phyloP scores from a whole-genome alignment of 2,329 filamentous ascomycete species.

The Aspergillus niger region DNA sequence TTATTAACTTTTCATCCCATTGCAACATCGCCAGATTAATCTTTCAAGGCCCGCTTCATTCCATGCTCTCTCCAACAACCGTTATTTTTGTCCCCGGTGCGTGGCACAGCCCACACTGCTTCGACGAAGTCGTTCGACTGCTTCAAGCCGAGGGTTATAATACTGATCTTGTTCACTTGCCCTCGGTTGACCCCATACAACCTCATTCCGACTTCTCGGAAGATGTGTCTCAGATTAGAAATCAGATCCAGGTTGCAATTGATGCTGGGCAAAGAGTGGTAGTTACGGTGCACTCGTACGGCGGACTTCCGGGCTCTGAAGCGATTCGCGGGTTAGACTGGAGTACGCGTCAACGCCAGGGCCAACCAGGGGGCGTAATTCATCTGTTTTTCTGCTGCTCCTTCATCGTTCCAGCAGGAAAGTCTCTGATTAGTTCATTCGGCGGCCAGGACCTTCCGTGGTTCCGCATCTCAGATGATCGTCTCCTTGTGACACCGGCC shows the following conservation, averaged over 20 bases:
- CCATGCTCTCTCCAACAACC: background rate
- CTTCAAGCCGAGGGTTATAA: background rate
- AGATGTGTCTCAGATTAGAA: background rate
- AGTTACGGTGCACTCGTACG: background rate
- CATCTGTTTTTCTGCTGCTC: background rate
- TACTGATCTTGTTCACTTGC: background rate
- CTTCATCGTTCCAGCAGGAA: background rate
- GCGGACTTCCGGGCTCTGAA: background rate
- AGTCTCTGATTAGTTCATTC: background rate
- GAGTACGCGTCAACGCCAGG: background rate
- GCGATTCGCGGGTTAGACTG: background rate
- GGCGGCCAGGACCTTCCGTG: background rate
- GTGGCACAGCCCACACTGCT: background rate
- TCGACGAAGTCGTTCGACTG: background rate
- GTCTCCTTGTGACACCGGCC: background rate
- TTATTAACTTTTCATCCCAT: no score
- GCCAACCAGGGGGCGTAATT: background rate
- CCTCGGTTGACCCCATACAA: background rate
- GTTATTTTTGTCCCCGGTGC: background rate
- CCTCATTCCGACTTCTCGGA: background rate
- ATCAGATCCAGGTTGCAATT: background rate
- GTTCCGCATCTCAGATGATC: background rate
- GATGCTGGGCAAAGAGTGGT: background rate
- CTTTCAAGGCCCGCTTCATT: background rate
- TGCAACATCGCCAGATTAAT: no score